Evolutionary conservation across 371 early-diverging fungal genomes (phyloP).

Genomic region (Mucor ambiguus): DNA sequence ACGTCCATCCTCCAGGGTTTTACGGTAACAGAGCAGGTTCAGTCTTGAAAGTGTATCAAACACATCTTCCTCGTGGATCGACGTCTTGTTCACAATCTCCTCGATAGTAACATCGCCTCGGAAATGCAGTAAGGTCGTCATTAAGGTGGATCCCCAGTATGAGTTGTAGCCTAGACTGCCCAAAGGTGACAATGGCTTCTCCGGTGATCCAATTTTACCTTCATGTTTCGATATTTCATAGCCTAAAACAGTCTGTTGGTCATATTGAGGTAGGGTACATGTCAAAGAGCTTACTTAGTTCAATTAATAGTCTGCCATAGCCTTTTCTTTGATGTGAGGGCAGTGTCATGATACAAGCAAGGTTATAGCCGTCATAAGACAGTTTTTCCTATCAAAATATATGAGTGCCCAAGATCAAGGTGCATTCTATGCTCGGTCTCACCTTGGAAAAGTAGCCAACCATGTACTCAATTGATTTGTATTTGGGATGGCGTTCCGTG

Average conservation of each 20-base stretch:
- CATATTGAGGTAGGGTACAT: not conserved
- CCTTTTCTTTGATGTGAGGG: conserved; percentile 89
- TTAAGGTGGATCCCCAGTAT: conserved; percentile 75
- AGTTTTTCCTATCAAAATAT: conserved; percentile 57
- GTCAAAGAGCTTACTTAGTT: conserved; percentile 65
- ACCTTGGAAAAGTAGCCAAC: conserved; percentile 76
- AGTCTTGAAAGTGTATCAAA: conserved; percentile 36
- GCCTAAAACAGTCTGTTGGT: conserved; percentile 33
- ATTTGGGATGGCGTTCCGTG: conserved; percentile 61
- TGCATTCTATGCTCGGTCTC: conserved; percentile 5
- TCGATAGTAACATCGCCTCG: conserved; percentile 32
- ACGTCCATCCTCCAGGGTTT: not conserved
- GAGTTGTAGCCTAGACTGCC: conserved; percentile 72
- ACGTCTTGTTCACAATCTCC: conserved; percentile 35
- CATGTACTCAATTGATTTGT: conserved; percentile 47
- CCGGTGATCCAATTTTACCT: conserved; percentile 87
- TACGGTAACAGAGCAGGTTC: conserved; percentile 33
- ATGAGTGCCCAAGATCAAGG: not conserved
- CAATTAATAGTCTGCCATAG: conserved; percentile 86
- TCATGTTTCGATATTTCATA: conserved; percentile 92
- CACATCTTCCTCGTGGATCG: conserved; percentile 46
- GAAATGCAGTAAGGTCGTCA: conserved; percentile 39
- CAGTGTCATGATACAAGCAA: conserved; percentile 86
- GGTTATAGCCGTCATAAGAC: conserved; percentile 80
- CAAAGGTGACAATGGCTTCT: conserved; percentile 82